Conservation (phyloP, 2,329 filamentous ascomycete genomes). For the Colletotrichum chrysophilum region DNA sequence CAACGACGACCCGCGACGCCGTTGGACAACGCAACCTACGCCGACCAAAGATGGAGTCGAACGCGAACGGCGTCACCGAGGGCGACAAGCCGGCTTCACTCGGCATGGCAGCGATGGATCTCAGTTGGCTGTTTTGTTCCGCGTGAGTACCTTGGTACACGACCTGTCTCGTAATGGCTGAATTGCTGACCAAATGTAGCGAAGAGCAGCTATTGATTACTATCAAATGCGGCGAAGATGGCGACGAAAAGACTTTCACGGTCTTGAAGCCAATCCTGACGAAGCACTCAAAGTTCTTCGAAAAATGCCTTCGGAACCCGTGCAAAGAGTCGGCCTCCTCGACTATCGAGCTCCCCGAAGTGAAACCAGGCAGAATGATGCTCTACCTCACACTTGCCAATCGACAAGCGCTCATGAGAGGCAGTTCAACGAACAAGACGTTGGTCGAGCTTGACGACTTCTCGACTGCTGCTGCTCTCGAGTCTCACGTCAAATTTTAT, state of each 20-base stretch:
- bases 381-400: fast-evolving
- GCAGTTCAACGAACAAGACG: no score
- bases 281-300: neutral
- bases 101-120: fast-evolving
- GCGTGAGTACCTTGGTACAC: no score
- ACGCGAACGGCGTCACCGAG: neutral
- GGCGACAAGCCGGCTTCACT: neutral
- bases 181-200: no score
- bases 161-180: no score
- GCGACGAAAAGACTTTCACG: neutral
- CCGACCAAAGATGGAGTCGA: fast-evolving
- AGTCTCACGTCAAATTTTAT: neutral
- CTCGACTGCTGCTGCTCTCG: no score
- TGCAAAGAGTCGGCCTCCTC: fast-evolving
- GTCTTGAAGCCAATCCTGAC: fast-evolving
- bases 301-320: fast-evolving
- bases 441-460: no score
- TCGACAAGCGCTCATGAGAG: neutral
- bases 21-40: fast-evolving
- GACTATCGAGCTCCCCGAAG: fast-evolving
- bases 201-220: no score
- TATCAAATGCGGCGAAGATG: no score
- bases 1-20: fast-evolving
- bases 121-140: neutral
- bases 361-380: fast-evolving